These are phyloP conservation scores for Pyronema omphalodes DNA, from an alignment of 495 filamentous ascomycete genomes.

Conservation along the genomic window DNA sequence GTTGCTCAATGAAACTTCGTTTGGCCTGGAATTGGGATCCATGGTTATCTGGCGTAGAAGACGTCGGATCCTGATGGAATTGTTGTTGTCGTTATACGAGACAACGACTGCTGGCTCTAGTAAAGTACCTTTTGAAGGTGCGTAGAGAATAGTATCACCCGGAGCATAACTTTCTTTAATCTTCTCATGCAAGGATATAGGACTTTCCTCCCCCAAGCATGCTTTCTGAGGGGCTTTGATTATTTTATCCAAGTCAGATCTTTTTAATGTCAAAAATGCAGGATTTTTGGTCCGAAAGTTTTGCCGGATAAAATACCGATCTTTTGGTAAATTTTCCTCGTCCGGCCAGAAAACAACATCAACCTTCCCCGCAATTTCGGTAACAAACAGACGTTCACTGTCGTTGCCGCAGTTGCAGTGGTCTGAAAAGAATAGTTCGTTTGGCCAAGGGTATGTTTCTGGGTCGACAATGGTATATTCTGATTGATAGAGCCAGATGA, in stretches of 20 bases:
- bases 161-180: neutral
- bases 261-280: neutral
- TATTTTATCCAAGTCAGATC: neutral
- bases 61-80: neutral
- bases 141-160: neutral
- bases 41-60: neutral
- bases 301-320: constrained; percentile 47
- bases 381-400: constrained; percentile 25
- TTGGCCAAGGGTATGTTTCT: constrained; percentile 44
- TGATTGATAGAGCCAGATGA: constrained; percentile 55
- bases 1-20: constrained; percentile 47
- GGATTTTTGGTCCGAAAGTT: constrained; percentile 8
- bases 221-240: no score
- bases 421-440: constrained; percentile 59
- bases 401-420: constrained; percentile 46
- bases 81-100: neutral
- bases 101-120: neutral
- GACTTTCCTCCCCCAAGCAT: no score
- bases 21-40: constrained; percentile 27
- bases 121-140: neutral
- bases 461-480: constrained; percentile 42
- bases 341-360: constrained; percentile 36
- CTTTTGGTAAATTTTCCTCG: constrained; percentile 10
- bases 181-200: neutral
- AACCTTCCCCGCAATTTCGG: constrained; percentile 36